Evolutionary conservation across 2,329 filamentous ascomycete species (phyloP), one percentile per base, ranked within the genome.

Genomic region (Calonectria montana): DNA sequence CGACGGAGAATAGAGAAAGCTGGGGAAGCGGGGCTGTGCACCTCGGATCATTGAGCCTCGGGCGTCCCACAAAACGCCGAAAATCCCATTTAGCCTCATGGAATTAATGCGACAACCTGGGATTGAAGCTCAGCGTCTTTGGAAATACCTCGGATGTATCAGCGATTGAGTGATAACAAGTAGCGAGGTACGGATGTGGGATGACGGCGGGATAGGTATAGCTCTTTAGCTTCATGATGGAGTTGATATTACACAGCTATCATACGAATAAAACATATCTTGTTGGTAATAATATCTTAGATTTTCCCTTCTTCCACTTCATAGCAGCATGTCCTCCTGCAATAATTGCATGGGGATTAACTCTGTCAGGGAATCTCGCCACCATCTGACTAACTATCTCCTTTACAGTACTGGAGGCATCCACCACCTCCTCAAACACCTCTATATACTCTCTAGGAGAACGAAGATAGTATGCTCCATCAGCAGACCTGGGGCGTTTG

Each of bases 381-480:
- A 39, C 15, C 62, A 65, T 53, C 45, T 18, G 13, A 25, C 21
- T 16, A 15, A 41, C 16, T 23, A 65, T 15, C 16, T 65, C 15
- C 31, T 65, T 23, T 18, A 35, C 23, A 10, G 15, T 53, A 5
- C 21, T 15, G 3, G 47, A 50, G n/a, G 3, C 62, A 12, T 29
- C 12, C 29, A 41, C 47, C 13, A 53, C 31, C 31, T 53, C 45
- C 12, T 53, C 62, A 53, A 53, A 70, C 1, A 35, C 63, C 23
- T 53, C 15, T 12, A 70, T 66, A 25, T 67, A 70, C 13, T 66
- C 25, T 45, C 35, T 67, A 4, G 68, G 62, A 1, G 31, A 29
- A 1, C 23, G 29, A n/a, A 70, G 50, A 29, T 70, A 57, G n/a
- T 57, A 70, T 29, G 25, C 45, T 4, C 63, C 68, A 16, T 70